These are phyloP conservation scores for Diospyros kaki DNA, from an alignment of 148 eudicot genomes.

Conservation along the genomic window DNA sequence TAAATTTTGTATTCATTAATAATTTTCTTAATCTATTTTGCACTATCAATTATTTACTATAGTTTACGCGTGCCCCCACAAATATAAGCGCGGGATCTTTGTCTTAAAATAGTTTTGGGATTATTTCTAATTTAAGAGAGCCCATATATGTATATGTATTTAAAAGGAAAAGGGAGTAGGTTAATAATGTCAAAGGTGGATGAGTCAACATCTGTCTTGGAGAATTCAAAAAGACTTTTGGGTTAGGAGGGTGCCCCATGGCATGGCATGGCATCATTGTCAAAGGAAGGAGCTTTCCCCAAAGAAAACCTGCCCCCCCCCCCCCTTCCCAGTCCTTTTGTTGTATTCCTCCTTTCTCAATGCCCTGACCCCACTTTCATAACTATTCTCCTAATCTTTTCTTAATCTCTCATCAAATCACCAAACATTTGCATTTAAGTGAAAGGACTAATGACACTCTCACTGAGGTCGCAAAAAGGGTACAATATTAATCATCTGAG, in stretches of 20 bases:
- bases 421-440: too few relatives aligned
- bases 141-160: not conserved
- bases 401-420: not conserved
- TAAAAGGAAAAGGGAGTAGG: not conserved
- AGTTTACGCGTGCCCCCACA: too few relatives aligned
- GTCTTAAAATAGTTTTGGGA: too few relatives aligned
- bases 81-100: too few relatives aligned
- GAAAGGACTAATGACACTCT: too few relatives aligned
- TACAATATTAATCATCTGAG: too few relatives aligned
- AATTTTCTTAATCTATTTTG: too few relatives aligned
- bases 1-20: too few relatives aligned
- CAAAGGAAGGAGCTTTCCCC: conserved; percentile 1
- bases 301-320: not conserved
- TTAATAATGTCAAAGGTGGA: not conserved
- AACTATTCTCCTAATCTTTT: not conserved
- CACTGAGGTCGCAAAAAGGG: too few relatives aligned
- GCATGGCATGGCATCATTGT: not conserved
- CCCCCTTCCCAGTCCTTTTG: not conserved
- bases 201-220: not conserved
- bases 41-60: too few relatives aligned
- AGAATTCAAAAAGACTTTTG: not conserved
- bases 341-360: not conserved
- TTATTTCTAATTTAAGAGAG: not conserved
- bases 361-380: not conserved
- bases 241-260: not conserved